Base-by-base conservation (phyloP, 768 basidiomycete genomes). In the Crepidotus variabilis region DNA sequence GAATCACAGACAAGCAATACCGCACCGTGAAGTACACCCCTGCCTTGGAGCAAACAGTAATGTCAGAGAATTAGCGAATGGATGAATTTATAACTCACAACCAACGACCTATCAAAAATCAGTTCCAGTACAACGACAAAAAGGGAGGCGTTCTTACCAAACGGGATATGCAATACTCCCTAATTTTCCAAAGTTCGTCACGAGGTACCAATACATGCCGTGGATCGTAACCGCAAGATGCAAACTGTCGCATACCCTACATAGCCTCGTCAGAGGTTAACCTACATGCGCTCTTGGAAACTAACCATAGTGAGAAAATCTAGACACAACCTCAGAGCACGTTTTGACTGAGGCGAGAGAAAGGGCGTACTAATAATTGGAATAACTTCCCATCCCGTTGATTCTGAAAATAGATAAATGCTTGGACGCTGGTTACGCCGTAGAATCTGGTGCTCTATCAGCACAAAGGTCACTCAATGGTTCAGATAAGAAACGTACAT, bases 11-110 rank as follows among this genome's bases (percentile, higher is more conserved):
- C 6, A 16, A 16, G 22, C 2, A 22, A n/a, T 9, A 8, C 45
- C 63, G 50, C 46, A 66, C 65, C 21, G 65, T 67, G 39, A 67
- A 55, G 22, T 65, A 65, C 24, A 64, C 60, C 5, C 60, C 61
- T 3, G 57, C 60, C 58, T 62, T 32, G 4, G 43, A 28, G 28
- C 28, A 8, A 28, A 8, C 28, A 28, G 28, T 4, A 28, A 28
- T 28, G 4, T 28, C 8, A 28, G 28, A 28, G 8, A 28, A 28
- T 3, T 28, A 28, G 28, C 28, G 4, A 8, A 28, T 20, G 39
- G 13, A 11, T 43, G 39, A 43, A 11, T 11, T 3, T 43, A 11
- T 20, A 14, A 43, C 39, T 43, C 39, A 43, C 39, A 43, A 43
- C 39, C 18, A 43, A 16, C 18, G 39, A 43, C 39, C 39, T 43